Evolutionary conservation across 768 basidiomycete species (phyloP), one percentile per base, ranked within the genome.

Genomic region (Porphyrellus cyaneotinctus): DNA sequence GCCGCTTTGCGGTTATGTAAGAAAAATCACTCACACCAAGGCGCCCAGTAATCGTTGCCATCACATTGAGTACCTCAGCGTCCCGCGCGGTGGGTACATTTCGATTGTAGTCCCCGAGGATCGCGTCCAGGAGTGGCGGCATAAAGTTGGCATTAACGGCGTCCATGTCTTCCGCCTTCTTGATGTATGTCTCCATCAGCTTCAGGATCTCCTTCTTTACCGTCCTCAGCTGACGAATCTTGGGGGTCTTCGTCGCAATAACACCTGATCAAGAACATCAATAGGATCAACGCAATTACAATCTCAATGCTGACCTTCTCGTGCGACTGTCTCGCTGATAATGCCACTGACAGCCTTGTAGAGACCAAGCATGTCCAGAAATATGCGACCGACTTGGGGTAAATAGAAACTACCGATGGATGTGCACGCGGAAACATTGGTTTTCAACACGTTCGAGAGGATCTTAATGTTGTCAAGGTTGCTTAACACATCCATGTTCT

Each of bases 201-300:
- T 93, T 95, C 58, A 99, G 72, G 42, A 98, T 92, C 70, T 99
- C 97, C 74, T 98, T 98, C 76, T 98, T 98, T 61, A 99, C 95
- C 4, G 95, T 97, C 55, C 97, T 80, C 48, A 98, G 74, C 57
- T 91, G 86, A 53, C 97, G 84, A 60, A 98, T 84, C 78, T 97
- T 97, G 10, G 95, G 95, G 3, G 95, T 98, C 73, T 95, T 95
- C 15, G 95, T 97, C 6, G 94, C 93, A 65, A 97, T 85, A 36
- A 84, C 71, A 30, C 94, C 92, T 95, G 36, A 62, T 43, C 39
- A 44, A 44, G 32, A 13, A 15, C n/a, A 23, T 50, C 52, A 54
- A 53, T 46, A 55, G 54, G 44, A 26, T 17, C 7, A 20, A 17
- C 13, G 5, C 43, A 24, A n/a, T 24, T 31, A 37, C 4, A 48